Conservation (phyloP, 805 yeast species). For the Yamadazyma paraphyllophila region DNA sequence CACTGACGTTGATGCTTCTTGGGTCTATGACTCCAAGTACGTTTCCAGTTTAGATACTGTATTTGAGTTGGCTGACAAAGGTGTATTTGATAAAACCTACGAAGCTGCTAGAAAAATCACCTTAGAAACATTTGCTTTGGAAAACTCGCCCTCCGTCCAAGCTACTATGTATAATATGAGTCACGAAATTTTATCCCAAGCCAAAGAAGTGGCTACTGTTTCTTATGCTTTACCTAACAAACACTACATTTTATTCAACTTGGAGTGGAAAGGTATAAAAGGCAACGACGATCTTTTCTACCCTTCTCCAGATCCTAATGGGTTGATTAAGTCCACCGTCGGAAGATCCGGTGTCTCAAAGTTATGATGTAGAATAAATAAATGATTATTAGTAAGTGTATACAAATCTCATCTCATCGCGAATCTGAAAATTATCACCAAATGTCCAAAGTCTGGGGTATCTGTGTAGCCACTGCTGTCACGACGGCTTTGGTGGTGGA, state of each 20-base stretch:
- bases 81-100: slow-evolving; percentile 65
- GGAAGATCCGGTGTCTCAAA: slow-evolving; percentile 54
- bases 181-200: slow-evolving; percentile 59
- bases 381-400: not conserved
- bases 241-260: slow-evolving; percentile 80
- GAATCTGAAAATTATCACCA: slow-evolving; percentile 5
- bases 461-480: slow-evolving; percentile 15
- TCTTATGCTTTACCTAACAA: slow-evolving; percentile 84
- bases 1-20: slow-evolving; percentile 75
- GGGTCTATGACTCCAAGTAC: slow-evolving; percentile 60
- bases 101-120: slow-evolving; percentile 65
- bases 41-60: slow-evolving; percentile 52
- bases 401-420: slow-evolving; percentile 6
- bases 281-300: slow-evolving; percentile 83
- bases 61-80: slow-evolving; percentile 51
- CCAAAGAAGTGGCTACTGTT: slow-evolving; percentile 60
- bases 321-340: slow-evolving; percentile 84
- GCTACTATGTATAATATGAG: slow-evolving; percentile 96
- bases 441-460: slow-evolving; percentile 17
- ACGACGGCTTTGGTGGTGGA: slow-evolving; percentile 39
- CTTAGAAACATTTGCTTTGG: slow-evolving; percentile 74
- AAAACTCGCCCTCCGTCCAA: slow-evolving; percentile 91
- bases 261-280: slow-evolving; percentile 79
- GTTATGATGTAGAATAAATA: slow-evolving; percentile 36
- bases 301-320: slow-evolving; percentile 91